Base-by-base conservation (phyloP, 768 basidiomycete species). In the Austroboletus eburneus region DNA sequence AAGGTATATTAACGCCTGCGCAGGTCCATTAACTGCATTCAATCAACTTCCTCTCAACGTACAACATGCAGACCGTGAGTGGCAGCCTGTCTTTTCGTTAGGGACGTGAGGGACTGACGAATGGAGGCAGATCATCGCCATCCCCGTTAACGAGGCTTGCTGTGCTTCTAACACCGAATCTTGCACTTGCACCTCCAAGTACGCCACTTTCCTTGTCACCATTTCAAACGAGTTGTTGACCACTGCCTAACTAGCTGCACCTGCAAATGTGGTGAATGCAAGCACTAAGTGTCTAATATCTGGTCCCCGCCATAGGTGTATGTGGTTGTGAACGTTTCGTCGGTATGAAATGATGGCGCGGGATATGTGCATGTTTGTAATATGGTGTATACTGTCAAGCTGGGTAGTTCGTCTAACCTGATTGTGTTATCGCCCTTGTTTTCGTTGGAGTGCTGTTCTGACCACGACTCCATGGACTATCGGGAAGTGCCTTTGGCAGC, bases 221-320 rank as follows among this genome's bases (percentile, higher is more conserved):
- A 2, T 6, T 3, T 20, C 7, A 17, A 18, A 4, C 21, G 8
- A 5, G n/a, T 40, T n/a, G 22, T 21, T 53, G 41, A 57, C 17
- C 10, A 35, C 34, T 12, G n/a, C 17, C 34, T 35, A 17, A n/a
- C 36, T 25, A 58, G 57, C 8, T 59, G 57, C 27, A 18, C 23
- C 21, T 58, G 53, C 57, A 52, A 45, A 20, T 59, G 57, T 25
- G 21, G 50, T 38, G 57, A 50, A 32, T 59, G 57, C 57, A 56
- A 52, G 50, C 50, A 53, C 44, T 56, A 25, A 46, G 44, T 16
- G 27, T 12, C 27, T 12, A n/a, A n/a, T n/a, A n/a, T n/a, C n/a
- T n/a, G n/a, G n/a, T n/a, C n/a, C n/a, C n/a, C n/a, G n/a, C n/a
- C n/a, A n/a, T n/a, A n/a, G n/a, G n/a, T n/a, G n/a, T n/a, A n/a